Percentiles rank a stretch among this genome's conserved stretches.
Conservation (phyloP, 1,284 basidiomycete genomes). For the Apiotrichum mycotoxinovorans region DNA sequence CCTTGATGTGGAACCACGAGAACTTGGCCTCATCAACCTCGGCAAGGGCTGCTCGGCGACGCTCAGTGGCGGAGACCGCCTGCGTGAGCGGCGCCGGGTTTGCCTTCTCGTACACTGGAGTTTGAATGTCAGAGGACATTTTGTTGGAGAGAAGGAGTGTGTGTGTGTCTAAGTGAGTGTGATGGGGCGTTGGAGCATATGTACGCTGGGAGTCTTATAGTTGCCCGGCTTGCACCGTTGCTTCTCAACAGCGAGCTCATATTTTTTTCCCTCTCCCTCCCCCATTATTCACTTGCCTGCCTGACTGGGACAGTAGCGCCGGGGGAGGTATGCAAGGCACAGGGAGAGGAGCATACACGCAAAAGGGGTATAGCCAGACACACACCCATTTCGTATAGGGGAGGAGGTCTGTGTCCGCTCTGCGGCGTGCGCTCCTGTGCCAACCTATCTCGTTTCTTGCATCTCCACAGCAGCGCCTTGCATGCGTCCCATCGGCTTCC, state of each 20-base stretch:
- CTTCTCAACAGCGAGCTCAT: background rate
- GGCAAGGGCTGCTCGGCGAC: slow-evolving; percentile 65
- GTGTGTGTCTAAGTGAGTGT: background rate
- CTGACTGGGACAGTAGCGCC: no score
- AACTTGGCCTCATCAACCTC: slow-evolving; percentile 74
- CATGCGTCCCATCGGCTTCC: no score
- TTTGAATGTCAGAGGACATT: background rate
- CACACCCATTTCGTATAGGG: no score
- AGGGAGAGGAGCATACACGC: no score
- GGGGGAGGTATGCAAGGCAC: no score
- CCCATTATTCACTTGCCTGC: no score
- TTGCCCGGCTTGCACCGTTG: background rate
- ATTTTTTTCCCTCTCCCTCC: background rate
- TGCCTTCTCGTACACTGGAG: slow-evolving; percentile 10
- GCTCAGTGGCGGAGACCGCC: slow-evolving; percentile 43
- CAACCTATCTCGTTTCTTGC: no score
- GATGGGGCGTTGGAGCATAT: background rate
- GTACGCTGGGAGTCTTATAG: slow-evolving; percentile 1
- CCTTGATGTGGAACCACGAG: slow-evolving; percentile 55
- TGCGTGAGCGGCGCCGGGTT: background rate
- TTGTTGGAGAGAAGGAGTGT: background rate
- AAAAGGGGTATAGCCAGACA: no score
- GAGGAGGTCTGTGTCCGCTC: no score
- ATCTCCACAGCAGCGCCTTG: no score
- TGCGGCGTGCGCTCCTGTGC: no score